These are phyloP conservation scores for Lyophyllum decastes DNA, from an alignment of 768 basidiomycete genomes.

Conservation along the genomic window DNA sequence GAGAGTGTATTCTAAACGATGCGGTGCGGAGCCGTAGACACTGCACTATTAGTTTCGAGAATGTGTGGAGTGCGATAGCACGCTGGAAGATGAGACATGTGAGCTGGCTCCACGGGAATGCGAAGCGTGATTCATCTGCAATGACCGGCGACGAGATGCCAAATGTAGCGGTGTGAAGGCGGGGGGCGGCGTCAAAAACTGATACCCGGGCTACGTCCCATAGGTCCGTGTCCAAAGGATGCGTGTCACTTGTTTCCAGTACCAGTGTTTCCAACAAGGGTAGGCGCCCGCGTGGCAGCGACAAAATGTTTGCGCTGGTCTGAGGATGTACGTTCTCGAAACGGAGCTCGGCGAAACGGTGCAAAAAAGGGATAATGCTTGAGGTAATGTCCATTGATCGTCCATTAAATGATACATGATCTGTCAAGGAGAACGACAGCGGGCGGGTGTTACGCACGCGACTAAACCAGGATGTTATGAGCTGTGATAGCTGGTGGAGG, in stretches of 20 bases:
- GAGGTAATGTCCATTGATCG: background rate
- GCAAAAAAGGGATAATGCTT: too few species aligned
- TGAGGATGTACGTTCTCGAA: too few species aligned
- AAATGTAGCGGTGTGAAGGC: background rate
- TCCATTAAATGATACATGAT: too few species aligned
- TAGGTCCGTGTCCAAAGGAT: too few species aligned
- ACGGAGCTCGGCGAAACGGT: too few species aligned
- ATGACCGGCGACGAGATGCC: background rate
- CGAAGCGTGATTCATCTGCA: background rate
- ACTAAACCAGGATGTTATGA: background rate
- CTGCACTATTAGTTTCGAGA: background rate
- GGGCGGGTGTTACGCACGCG: too few species aligned
- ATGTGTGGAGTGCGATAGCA: background rate
- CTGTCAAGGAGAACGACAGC: too few species aligned
- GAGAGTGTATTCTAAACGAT: background rate
- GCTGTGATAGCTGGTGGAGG: too few species aligned
- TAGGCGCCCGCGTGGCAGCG: too few species aligned
- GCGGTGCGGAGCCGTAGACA: background rate
- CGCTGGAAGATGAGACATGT: background rate
- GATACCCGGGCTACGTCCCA: background rate
- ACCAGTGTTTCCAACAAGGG: too few species aligned
- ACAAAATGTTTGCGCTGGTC: too few species aligned
- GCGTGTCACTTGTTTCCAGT: too few species aligned
- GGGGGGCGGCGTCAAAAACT: background rate
- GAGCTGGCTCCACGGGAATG: background rate